Conservation (phyloP, 1,284 basidiomycete species). For the Phlebopus sp. region DNA sequence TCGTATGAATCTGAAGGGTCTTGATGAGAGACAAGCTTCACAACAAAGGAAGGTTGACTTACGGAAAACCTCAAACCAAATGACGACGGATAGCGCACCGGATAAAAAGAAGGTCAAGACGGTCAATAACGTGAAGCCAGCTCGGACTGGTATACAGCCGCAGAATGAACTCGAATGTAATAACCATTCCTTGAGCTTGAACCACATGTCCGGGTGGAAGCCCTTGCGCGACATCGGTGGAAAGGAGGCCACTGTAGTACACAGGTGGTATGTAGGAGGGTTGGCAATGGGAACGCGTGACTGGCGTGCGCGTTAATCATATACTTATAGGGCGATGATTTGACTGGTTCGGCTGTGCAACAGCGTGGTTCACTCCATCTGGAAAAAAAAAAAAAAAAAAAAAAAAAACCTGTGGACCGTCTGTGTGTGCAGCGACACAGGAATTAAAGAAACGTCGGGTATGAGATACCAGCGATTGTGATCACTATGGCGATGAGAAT, state of each 20-base stretch:
- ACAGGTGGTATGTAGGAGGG: not conserved
- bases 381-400: not conserved
- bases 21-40: not conserved
- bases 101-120: constrained; percentile 50
- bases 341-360: not conserved
- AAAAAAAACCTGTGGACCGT: too few species aligned
- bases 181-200: constrained; percentile 23
- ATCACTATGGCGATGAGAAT: constrained; percentile 21
- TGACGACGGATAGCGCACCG: constrained; percentile 46
- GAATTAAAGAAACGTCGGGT: not conserved
- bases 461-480: constrained; percentile 14
- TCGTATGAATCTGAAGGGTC: constrained; percentile 25
- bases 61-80: constrained; percentile 63
- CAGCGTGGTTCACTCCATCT: not conserved
- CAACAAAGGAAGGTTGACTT: constrained; percentile 23
- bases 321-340: not conserved
- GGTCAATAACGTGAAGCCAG: constrained; percentile 56
- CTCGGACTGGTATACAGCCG: constrained; percentile 61
- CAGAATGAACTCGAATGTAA: constrained; percentile 47
- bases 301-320: not conserved
- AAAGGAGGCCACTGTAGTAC: not conserved
- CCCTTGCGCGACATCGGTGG: not conserved
- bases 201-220: constrained; percentile 14
- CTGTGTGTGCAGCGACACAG: not conserved
- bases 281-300: not conserved